Percentiles rank a stretch among this genome's conserved stretches.
Conservation (phyloP, 768 basidiomycete species). For the Fibroporia radiculosa region DNA sequence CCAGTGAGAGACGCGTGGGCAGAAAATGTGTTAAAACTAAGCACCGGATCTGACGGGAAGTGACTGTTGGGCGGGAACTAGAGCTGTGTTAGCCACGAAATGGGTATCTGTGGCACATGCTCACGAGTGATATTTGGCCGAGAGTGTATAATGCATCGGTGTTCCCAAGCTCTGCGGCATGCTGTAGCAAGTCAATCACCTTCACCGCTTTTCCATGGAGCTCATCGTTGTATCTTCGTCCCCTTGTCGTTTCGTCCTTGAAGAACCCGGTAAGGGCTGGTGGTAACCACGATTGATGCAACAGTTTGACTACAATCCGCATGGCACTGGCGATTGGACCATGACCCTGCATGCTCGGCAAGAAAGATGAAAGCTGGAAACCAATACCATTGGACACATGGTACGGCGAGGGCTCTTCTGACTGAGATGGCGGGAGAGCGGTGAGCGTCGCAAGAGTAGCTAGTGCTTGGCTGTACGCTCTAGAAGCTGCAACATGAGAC, state of each 20-base stretch:
- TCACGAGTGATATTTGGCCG: conserved; percentile 59
- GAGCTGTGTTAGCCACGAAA: not conserved
- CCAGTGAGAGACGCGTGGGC: conserved; percentile 64
- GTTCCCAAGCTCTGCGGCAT: conserved; percentile 75
- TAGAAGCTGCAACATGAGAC: conserved; percentile 39
- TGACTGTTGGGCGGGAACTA: conserved; percentile 71
- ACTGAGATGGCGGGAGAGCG: conserved; percentile 47
- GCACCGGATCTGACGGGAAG: conserved; percentile 51
- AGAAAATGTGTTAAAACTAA: conserved; percentile 57
- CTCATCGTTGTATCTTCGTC: conserved; percentile 57
- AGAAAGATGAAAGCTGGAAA: conserved; percentile 55
- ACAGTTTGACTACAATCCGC: conserved; percentile 60
- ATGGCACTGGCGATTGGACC: conserved; percentile 66
- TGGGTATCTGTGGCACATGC: conserved; percentile 16
- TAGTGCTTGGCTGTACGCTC: conserved; percentile 72
- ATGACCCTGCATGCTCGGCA: conserved; percentile 70
- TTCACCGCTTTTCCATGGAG: conserved; percentile 67
- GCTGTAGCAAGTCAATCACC: conserved; percentile 71
- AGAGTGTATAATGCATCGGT: conserved; percentile 64
- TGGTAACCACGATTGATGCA: conserved; percentile 49
- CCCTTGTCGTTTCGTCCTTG: conserved; percentile 28
- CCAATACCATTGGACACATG: conserved; percentile 33
- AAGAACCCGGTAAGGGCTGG: conserved; percentile 33
- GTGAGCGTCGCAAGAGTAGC: conserved; percentile 58
- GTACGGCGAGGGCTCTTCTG: conserved; percentile 44